Evolutionary conservation across 768 basidiomycete species (phyloP).

Genomic region (Tulasnella sp.): DNA sequence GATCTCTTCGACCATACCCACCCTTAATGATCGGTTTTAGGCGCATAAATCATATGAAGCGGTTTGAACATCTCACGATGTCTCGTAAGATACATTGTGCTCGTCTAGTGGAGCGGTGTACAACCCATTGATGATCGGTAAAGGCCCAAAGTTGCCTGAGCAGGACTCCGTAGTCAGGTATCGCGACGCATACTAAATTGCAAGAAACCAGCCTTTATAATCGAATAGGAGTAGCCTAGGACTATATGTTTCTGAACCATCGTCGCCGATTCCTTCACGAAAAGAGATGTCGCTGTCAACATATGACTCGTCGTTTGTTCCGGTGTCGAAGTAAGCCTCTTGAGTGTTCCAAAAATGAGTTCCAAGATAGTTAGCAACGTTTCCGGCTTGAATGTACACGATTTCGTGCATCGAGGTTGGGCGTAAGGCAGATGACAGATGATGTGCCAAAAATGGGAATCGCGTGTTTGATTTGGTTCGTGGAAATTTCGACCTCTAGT

Average conservation of each 20-base stretch:
- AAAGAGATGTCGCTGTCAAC: constrained; percentile 16
- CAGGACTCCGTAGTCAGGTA: background rate
- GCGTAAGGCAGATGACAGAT: too few relatives aligned
- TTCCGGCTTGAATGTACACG: constrained; percentile 18
- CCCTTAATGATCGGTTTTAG: background rate
- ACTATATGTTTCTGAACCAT: constrained; percentile 13
- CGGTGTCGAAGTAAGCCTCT: constrained; percentile 13
- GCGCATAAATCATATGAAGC: background rate
- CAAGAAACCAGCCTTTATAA: background rate
- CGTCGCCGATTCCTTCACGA: constrained; percentile 10
- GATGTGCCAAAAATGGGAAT: too few relatives aligned
- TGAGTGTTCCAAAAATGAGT: constrained; percentile 19
- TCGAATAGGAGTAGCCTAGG: constrained; percentile 16
- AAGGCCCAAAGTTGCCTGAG: constrained; percentile 16
- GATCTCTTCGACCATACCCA: background rate
- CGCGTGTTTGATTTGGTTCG: too few relatives aligned
- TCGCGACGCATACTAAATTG: background rate
- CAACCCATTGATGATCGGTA: constrained; percentile 13
- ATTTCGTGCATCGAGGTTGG: constrained; percentile 17
- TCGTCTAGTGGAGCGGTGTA: background rate
- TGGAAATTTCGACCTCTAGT: too few relatives aligned
- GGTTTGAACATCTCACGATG: background rate
- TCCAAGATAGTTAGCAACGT: constrained; percentile 18
- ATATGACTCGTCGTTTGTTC: background rate
- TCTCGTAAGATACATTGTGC: background rate